These are phyloP conservation scores for Phytophthora pisi DNA, from an alignment of 352 stramenopile genomes.

Conservation along the genomic window DNA sequence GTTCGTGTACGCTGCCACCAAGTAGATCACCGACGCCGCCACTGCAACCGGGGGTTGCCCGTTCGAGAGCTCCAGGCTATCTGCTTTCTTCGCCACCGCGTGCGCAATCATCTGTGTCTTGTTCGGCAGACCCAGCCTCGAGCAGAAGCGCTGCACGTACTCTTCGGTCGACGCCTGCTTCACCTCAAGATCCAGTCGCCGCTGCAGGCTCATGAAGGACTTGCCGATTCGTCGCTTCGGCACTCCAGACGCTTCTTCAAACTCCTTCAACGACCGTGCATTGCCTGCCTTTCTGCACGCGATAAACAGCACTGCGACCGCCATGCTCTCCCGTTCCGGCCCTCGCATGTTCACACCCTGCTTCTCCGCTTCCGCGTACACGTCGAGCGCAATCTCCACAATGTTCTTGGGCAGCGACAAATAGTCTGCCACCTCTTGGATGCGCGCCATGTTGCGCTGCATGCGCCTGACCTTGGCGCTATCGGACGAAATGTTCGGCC, in stretches of 20 bases:
- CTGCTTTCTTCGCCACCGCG: conserved; percentile 76
- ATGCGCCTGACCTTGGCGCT: conserved; percentile 66
- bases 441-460: conserved; percentile 68
- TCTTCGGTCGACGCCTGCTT: conserved; percentile 73
- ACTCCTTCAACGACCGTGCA: conserved; percentile 75
- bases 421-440: conserved; percentile 71
- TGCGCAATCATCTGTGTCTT: conserved; percentile 83
- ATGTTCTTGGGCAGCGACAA: conserved; percentile 75
- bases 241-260: conserved; percentile 74
- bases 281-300: conserved; percentile 72
- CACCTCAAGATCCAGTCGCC: conserved; percentile 64
- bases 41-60: conserved; percentile 77
- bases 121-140: conserved; percentile 66
- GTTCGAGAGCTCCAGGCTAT: conserved; percentile 64
- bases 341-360: conserved; percentile 68
- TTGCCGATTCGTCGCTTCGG: conserved; percentile 82
- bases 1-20: conserved; percentile 84
- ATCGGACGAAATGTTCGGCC: conserved; percentile 65
- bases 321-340: conserved; percentile 71
- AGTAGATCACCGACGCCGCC: conserved; percentile 79
- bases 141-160: conserved; percentile 82
- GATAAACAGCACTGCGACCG: conserved; percentile 73
- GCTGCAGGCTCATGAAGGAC: conserved; percentile 73
- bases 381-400: conserved; percentile 71
- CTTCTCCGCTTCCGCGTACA: conserved; percentile 73